These are phyloP conservation scores for Yamadazyma buinensis DNA, from an alignment of 1,139 yeast species.

Conservation along the genomic window DNA sequence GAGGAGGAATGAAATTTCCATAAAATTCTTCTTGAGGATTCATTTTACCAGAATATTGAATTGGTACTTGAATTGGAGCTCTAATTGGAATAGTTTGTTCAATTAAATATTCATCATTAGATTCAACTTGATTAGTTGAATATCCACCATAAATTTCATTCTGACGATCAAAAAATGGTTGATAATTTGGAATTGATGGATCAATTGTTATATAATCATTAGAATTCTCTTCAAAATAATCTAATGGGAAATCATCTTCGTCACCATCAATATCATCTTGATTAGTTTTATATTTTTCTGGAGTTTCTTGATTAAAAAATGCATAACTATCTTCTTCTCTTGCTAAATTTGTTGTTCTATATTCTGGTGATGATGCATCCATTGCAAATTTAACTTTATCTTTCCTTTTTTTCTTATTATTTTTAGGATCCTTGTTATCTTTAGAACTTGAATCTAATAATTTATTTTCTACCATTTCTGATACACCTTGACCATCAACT, in stretches of 20 bases:
- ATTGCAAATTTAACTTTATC: constrained; percentile 6
- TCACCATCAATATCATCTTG: constrained; percentile 29
- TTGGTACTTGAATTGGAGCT: constrained; percentile 10
- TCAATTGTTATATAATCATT: constrained; percentile 36
- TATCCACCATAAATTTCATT: constrained; percentile 22
- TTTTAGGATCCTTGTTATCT: no score
- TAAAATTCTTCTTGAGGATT: constrained; percentile 11
- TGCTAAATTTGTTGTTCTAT: constrained; percentile 11
- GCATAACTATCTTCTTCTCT: constrained; percentile 15
- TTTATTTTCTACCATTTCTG: no score
- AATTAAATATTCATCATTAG: constrained; percentile 43
- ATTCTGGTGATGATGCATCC: constrained; percentile 17
- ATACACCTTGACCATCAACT: no score
- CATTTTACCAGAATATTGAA: constrained; percentile 11
- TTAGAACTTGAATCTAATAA: no score
- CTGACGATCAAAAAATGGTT: constrained; percentile 19
- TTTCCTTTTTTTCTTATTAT: constrained; percentile 2
- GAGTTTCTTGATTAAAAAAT: constrained; percentile 23
- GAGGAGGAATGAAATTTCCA: constrained; percentile 9
- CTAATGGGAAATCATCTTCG: constrained; percentile 69
- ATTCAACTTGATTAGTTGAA: constrained; percentile 30
- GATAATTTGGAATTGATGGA: constrained; percentile 17
- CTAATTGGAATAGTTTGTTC: constrained; percentile 43
- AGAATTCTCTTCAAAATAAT: constrained; percentile 41
- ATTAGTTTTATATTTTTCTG: constrained; percentile 19